phyloP scores from a whole-genome alignment of 441 rosid species.

The Erodium trifolium region DNA sequence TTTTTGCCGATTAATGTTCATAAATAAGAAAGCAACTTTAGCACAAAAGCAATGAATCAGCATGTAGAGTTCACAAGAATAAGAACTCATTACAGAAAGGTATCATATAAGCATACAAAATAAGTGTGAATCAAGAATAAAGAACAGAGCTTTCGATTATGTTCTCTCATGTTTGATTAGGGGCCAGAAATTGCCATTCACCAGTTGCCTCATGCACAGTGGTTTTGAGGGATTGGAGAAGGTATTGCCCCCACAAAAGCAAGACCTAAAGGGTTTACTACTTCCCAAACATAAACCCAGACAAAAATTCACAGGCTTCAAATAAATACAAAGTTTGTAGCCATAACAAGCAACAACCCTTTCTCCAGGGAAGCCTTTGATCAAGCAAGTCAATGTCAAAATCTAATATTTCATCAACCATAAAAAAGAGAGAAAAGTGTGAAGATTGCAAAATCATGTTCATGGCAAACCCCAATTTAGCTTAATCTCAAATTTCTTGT shows the following conservation, averaged over 20 bases:
- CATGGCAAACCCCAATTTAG: not conserved
- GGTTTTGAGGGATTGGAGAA: no score
- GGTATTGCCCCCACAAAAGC: no score
- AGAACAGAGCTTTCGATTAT: no score
- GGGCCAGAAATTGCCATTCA: not conserved
- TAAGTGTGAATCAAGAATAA: no score
- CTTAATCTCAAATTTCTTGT: no score
- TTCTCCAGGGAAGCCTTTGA: not conserved
- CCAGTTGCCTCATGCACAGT: conserved; percentile 10
- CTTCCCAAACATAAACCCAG: no score
- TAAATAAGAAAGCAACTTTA: not conserved
- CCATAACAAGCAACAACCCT: no score
- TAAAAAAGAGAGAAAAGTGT: not conserved
- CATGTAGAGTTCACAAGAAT: not conserved
- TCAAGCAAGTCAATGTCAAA: conserved; percentile 8
- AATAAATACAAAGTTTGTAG: no score
- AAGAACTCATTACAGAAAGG: not conserved
- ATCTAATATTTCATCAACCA: conserved; percentile 13
- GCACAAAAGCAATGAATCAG: not conserved
- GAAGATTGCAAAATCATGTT: not conserved
- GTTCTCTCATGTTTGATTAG: no score
- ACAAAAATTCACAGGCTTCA: no score
- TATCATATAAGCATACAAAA: no score
- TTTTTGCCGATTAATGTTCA: conserved; percentile 12
- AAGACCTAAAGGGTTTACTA: no score